Evolutionary conservation across 768 basidiomycete genomes (phyloP), one percentile per base, ranked within the genome.

Genomic region (Agrocybe chaxingu): DNA sequence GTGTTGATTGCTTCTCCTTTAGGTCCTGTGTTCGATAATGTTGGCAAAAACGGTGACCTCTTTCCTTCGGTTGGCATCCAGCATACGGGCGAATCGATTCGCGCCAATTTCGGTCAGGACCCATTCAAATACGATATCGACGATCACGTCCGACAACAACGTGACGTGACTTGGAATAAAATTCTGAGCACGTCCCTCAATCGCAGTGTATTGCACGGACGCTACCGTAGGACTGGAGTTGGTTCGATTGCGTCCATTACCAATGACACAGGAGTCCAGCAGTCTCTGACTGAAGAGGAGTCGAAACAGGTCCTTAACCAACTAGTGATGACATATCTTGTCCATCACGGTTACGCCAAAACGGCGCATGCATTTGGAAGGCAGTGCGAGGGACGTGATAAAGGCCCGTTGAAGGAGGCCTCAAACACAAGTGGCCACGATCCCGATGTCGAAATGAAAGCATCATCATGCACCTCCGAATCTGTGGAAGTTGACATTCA

Each of bases 81-180:
- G 44, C 87, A 93, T 59, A 70, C 76, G 0, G 80, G 81, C 32
- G 96, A 98, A 67, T 74, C 80, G 9, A 70, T 98, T 35, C 81
- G 83, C 32, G 86, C 85, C 60, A 98, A 98, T 71, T 95, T 98
- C 64, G 92, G 92, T 24, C 84, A 86, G 62, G 82, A 81, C 7
- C 77, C 84, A 3, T 98, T 98, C 80, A 79, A 75, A 58, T 98
- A 82, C 66, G 94, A 97, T 66, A 96, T 98, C 62, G 89, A 94
- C 48, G 81, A 84, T 42, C 82, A 95, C 59, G 87, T 90, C 11
- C 84, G 85, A 55, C 83, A 85, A 57, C 80, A 80, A 57, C 80
- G 84, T 45, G 80, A 82, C 50, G 66, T 62, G 6, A 78, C 80
- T 3, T 92, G 91, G 91, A 68, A 71, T 8, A 78, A 74, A 48